Evolutionary conservation across 495 filamentous ascomycete genomes (phyloP).

Genomic region (Talaromyces stipitatus): DNA sequence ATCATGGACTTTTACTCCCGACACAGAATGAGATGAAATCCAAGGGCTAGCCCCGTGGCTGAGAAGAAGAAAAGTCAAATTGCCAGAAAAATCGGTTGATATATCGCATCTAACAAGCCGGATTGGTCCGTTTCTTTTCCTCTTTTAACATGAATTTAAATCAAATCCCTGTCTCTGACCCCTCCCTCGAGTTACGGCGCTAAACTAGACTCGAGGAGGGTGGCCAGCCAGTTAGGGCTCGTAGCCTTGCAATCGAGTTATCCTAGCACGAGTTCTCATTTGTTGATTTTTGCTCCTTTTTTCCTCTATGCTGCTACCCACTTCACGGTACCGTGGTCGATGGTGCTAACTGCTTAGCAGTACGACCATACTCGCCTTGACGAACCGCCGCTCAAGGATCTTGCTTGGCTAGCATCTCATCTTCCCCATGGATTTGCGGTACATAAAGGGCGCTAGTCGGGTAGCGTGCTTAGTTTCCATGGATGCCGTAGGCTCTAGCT

Average conservation of each 20-base stretch:
- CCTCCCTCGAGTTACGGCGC: conserved; percentile 2
- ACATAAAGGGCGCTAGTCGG: conserved; percentile 3
- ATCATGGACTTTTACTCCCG: background rate
- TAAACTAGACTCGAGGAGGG: conserved; percentile 3
- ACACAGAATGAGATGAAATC: background rate
- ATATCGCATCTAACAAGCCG: background rate
- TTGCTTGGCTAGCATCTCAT: background rate
- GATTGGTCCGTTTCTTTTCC: background rate
- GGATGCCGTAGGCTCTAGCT: background rate
- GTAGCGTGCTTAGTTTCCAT: background rate
- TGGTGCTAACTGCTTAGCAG: background rate
- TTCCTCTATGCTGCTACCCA: background rate
- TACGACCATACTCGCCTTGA: background rate
- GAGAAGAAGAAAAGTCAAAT: background rate
- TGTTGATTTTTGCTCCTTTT: background rate
- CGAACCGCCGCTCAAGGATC: conserved; percentile 3
- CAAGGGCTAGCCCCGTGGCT: background rate
- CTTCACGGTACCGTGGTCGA: background rate
- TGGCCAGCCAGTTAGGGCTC: conserved; percentile 1
- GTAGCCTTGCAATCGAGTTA: background rate
- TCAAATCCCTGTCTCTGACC: background rate
- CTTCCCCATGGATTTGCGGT: conserved; percentile 3
- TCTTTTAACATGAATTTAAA: background rate
- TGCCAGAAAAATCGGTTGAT: background rate
- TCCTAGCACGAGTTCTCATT: background rate